Evolutionary conservation across 1,139 yeast species (phyloP), one percentile per base, ranked within the genome.

Genomic region (Yamadazyma mexicana): DNA sequence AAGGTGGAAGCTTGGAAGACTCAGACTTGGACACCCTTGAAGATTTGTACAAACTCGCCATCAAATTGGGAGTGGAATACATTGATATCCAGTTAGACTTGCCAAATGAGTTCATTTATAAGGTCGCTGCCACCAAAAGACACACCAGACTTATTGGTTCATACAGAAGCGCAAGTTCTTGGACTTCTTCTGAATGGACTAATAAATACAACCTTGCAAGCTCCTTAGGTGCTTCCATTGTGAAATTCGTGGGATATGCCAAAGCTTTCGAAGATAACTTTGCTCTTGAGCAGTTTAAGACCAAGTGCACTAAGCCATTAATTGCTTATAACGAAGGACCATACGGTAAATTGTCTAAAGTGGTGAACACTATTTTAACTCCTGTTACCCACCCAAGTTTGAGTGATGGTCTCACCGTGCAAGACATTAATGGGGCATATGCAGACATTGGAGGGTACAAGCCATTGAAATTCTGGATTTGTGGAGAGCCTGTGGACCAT

Each of bases 241-340:
- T 88, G 42, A 89, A 89, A 62, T 82, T 92, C 58, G 95, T 91
- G 35, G 96, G 96, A 18, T 69, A 71, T 39, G 96, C 97, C 7
- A 56, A 64, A 2, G 52, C 63, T 1, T 70, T 87, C 52, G 64
- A 67, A 33, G 96, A 89, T 56, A 92, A 92, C 60, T 64, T 84
- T 46, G 66, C 64, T 2, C 69, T 91, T 44, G 96, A 88, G 58
- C 58, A 60, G 18, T 92, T 91, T 69, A 78, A 91, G 57, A 34
- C 58, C 2, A 81, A 81, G 54, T 62, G 66, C 2, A 47, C 57
- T 12, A 72, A 73, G 46, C 96, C 96, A 3, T 69, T 91, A 55
- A 79, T 89, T 63, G 92, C 94, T 11, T 81, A 87, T 51, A 92
- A 92, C 59, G 81, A 84, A 85, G 86, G 94, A 2, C 77, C 69